Conservation (phyloP, 2,329 filamentous ascomycete species). For the Neonectria sp. region DNA sequence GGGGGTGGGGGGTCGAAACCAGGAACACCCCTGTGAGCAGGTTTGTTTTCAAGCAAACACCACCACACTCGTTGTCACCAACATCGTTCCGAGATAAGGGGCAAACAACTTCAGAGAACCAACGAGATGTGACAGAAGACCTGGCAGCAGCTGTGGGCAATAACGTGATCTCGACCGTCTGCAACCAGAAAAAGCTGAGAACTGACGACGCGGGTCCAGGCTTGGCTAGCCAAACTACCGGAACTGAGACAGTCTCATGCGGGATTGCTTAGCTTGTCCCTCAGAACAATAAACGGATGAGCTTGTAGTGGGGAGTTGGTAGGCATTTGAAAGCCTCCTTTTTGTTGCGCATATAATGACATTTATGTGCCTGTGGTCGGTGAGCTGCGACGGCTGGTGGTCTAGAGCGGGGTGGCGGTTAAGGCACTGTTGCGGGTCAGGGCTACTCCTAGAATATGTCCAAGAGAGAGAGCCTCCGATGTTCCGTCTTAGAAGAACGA, state of each 20-base stretch:
- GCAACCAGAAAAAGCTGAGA: conserved; percentile 33
- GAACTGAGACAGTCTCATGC: conserved; percentile 19
- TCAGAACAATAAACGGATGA: conserved; percentile 15
- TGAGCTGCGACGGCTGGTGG: conserved; percentile 4
- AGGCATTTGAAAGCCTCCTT: not conserved
- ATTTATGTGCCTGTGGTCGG: conserved; percentile 8
- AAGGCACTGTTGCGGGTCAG: conserved; percentile 6
- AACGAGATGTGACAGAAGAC: not conserved
- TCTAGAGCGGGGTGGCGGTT: conserved; percentile 7
- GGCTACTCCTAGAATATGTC: conserved; percentile 3
- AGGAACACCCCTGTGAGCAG: conserved; percentile 36
- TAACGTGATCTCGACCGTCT: conserved; percentile 46
- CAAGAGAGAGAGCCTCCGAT: not conserved
- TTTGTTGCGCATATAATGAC: conserved; percentile 1
- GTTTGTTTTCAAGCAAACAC: conserved; percentile 37
- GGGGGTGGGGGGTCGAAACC: conserved; percentile 24
- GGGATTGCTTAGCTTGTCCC: conserved; percentile 15
- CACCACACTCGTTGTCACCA: conserved; percentile 16
- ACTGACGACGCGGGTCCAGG: conserved; percentile 22
- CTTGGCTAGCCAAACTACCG: conserved; percentile 20
- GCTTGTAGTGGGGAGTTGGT: conserved; percentile 4
- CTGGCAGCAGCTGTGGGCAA: conserved; percentile 25
- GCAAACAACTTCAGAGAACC: conserved; percentile 4
- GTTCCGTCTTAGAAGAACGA: not conserved
- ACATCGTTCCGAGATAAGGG: conserved; percentile 1